phyloP scores from a whole-genome alignment of 2,329 filamentous ascomycete genomes.

The Orbilia blumenaviensis region DNA sequence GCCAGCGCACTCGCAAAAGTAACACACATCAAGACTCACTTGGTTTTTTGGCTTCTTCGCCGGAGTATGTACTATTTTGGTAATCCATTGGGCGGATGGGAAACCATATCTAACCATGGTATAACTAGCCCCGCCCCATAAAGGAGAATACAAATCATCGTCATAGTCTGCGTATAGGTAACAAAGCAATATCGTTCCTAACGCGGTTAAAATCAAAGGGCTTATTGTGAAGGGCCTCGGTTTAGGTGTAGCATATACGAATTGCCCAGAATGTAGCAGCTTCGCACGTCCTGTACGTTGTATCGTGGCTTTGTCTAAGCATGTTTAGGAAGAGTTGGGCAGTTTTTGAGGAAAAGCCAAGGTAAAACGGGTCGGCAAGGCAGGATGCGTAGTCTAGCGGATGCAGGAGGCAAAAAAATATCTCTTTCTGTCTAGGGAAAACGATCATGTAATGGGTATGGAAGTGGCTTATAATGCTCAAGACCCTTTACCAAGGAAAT shows the following conservation, averaged over 20 bases:
- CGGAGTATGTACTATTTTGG: slow-evolving; percentile 21
- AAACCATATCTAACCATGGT: slow-evolving; percentile 16
- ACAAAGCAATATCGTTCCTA: not conserved
- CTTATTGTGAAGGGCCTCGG: not conserved
- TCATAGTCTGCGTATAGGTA: not conserved
- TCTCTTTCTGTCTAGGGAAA: not conserved
- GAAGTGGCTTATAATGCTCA: slow-evolving; percentile 10
- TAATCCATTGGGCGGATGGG: not conserved
- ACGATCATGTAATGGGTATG: not conserved
- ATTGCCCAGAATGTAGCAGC: not conserved
- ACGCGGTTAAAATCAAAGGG: not conserved
- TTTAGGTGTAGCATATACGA: not conserved
- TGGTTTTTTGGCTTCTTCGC: not conserved
- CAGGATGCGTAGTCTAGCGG: slow-evolving; percentile 1
- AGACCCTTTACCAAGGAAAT: not conserved
- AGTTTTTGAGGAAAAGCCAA: not conserved
- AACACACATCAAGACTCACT: not conserved
- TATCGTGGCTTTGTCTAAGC: slow-evolving; percentile 11
- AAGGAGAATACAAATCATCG: slow-evolving; percentile 26
- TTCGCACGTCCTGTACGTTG: not conserved
- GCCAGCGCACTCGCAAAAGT: slow-evolving; percentile 12
- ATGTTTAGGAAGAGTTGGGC: not conserved
- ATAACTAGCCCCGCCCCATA: slow-evolving; percentile 23
- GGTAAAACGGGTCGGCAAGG: slow-evolving; percentile 1
- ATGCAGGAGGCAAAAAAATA: not conserved